Base-by-base conservation (phyloP, 805 yeast species). In the fission yeast (Schizosaccharomyces pombe) region DNA sequence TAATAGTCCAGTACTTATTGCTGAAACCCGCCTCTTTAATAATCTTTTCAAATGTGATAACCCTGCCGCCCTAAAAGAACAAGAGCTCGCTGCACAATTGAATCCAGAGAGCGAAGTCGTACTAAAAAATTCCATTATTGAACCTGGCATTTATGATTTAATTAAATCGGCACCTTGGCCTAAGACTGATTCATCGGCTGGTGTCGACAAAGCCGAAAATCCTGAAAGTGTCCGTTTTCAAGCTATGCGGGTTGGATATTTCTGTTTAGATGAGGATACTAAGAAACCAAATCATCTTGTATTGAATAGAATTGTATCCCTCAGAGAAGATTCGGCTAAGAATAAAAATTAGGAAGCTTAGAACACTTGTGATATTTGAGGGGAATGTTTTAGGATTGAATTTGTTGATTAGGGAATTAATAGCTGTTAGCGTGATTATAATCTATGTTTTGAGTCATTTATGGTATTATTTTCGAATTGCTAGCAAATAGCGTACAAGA, bases 191-290 rank as follows among this genome's bases (percentile, higher is more conserved):
- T 69, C 77, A 61, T 73, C 71, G 40, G 55, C 55, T 31, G 74
- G 77, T 53, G 70, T 74, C 40, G 80, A 80, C 58, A 84, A 85
- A 65, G 62, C 59, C 67, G 61, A 53, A 68, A 72, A 53, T 73
- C 76, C 78, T 51, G 94, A 87, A 66, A 76, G 87, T n/a, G 85
- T 84, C 32, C 78, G 98, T 68, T 91, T 91, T 85, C 98, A 91
- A 72, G 98, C 95, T 31, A 76, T 91, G 68, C 79, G 98, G 70
- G 89, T 85, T 51, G 98, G 98, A 31, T 91, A 91, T 68, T 91
- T 86, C 76, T 80, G 95, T 63, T 67, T 85, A 65, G 98, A 91
- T 66, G 76, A 75, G 60, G 96, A 89, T 59, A 70, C 84, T 56
- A 26, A 11, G 14, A 69, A 73, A 8, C 73, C 69, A 19, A 80